Conservation (phyloP, 805 yeast species). For the Kluyveromyces wickerhamii region DNA sequence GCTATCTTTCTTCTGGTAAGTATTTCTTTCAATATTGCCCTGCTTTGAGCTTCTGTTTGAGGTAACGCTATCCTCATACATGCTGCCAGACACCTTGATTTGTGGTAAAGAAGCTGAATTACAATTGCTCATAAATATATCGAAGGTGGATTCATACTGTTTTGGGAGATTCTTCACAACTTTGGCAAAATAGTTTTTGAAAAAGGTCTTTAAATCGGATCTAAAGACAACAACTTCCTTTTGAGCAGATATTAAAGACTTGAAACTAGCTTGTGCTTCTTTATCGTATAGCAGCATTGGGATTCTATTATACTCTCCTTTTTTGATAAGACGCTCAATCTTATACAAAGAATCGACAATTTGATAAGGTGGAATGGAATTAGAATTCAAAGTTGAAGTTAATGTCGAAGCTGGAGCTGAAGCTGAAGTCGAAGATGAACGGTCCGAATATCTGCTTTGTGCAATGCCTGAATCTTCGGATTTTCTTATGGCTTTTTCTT, state of each 20-base stretch:
- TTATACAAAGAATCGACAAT: background rate
- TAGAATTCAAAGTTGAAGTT: background rate
- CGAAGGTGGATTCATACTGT: background rate
- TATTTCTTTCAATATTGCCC: background rate
- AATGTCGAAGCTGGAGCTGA: background rate
- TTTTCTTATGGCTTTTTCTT: slow-evolving; percentile 13
- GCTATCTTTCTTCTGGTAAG: background rate
- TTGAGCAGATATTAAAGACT: background rate
- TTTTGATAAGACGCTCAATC: slow-evolving; percentile 1
- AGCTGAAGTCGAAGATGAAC: background rate
- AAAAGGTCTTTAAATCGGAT: slow-evolving; percentile 1
- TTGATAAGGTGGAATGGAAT: background rate
- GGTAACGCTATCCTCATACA: slow-evolving; percentile 1
- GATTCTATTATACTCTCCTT: slow-evolving; percentile 2
- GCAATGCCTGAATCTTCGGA: slow-evolving; percentile 2
- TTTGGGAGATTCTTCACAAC: background rate
- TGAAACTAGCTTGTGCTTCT: background rate
- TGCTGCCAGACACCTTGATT: background rate
- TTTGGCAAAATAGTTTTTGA: slow-evolving; percentile 1
- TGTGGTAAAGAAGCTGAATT: slow-evolving; percentile 1
- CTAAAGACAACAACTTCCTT: slow-evolving; percentile 1
- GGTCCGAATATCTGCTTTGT: background rate
- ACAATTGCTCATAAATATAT: background rate
- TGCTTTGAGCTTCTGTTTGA: background rate
- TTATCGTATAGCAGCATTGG: background rate